Evolutionary conservation across 345 rosid species (phyloP).

Genomic region (Salix dunnii): DNA sequence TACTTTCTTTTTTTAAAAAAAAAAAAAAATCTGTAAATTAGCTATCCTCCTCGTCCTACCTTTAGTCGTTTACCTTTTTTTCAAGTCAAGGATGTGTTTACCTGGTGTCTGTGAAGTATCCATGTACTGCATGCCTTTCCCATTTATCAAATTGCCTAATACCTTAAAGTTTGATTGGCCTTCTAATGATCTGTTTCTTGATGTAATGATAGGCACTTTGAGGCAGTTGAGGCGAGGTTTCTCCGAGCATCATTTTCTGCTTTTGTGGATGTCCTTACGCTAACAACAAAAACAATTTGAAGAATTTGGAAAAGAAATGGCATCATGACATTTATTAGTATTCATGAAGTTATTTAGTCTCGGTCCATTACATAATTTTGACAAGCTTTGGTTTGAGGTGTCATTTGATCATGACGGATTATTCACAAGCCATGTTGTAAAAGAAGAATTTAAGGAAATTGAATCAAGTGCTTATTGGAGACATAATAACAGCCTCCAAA

Average conservation of each 20-base stretch:
- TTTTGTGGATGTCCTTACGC: slow-evolving; percentile 67
- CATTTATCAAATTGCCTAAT: background rate
- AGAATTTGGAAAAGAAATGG: slow-evolving; percentile 55
- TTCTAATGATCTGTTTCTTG: no score
- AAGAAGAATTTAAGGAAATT: background rate
- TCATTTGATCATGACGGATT: background rate
- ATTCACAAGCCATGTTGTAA: background rate
- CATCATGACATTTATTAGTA: slow-evolving; percentile 17
- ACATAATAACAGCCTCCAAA: background rate
- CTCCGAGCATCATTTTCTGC: slow-evolving; percentile 93
- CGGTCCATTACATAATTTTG: background rate
- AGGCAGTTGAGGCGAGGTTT: slow-evolving; percentile 86
- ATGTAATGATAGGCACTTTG: slow-evolving; percentile 53
- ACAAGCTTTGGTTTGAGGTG: background rate
- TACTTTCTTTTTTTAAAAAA: background rate
- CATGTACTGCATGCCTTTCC: background rate
- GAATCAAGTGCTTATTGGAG: background rate
- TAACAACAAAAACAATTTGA: slow-evolving; percentile 79
- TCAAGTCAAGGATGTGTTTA: background rate
- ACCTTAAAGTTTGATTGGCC: background rate
- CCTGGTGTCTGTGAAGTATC: background rate
- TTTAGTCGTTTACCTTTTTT: background rate
- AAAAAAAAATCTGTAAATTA: background rate
- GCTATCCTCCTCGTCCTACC: background rate
- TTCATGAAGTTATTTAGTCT: background rate